These are phyloP conservation scores for Tulasnella sp. DNA, from an alignment of 768 basidiomycete species.

Conservation along the genomic window DNA sequence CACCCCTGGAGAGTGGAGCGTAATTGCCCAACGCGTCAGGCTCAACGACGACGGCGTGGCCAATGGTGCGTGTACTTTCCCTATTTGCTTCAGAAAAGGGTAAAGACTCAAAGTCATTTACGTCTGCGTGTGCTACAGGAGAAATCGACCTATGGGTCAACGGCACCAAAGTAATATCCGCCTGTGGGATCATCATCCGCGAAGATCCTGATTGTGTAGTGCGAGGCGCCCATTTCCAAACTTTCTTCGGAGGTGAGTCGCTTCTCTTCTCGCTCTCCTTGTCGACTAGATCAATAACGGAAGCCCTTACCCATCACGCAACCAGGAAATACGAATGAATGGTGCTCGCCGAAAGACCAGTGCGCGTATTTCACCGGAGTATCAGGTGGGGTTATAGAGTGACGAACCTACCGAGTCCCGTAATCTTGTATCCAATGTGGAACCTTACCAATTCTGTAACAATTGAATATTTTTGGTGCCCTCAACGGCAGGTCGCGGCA, in stretches of 20 bases:
- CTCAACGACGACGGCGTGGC: conserved; percentile 66
- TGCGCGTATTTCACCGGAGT: conserved; percentile 65
- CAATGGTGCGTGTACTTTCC: conserved; percentile 47
- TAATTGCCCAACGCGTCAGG: conserved; percentile 63
- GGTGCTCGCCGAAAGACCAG: conserved; percentile 60
- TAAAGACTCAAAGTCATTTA: not conserved
- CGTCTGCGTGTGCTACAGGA: conserved; percentile 39
- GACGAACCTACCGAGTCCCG: not conserved
- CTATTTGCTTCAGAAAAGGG: not conserved
- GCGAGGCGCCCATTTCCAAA: conserved; percentile 67
- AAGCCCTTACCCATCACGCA: not conserved
- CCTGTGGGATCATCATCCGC: conserved; percentile 53
- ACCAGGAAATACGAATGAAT: conserved; percentile 47
- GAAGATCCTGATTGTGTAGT: conserved; percentile 49
- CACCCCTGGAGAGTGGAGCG: conserved; percentile 59
- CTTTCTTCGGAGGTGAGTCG: conserved; percentile 74
- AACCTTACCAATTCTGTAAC: no score
- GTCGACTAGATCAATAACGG: conserved; percentile 32
- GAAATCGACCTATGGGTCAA: conserved; percentile 64
- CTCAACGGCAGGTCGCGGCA: no score
- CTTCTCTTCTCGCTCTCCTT: conserved; percentile 33
- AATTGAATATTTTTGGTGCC: no score
- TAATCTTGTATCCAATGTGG: no score
- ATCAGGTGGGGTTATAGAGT: conserved; percentile 52
- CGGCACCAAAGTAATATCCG: conserved; percentile 60